Percentiles rank a stretch among this genome's conserved stretches.
Conservation (phyloP, 1,139 yeast species). For the Suhomyces anneliseae region DNA sequence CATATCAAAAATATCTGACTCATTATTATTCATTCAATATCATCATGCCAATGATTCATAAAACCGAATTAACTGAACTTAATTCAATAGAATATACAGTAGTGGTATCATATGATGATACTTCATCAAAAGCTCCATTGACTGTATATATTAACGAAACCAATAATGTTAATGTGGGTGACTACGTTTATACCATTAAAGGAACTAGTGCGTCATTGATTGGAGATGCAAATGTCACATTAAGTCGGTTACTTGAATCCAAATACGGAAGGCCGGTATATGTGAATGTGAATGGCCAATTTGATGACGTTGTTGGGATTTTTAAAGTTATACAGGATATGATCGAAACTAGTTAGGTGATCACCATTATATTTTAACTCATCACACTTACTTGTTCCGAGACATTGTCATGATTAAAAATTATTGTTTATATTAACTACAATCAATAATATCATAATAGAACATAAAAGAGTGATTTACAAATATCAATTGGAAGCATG, state of each 20-base stretch:
- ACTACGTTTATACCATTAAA: constrained; percentile 23
- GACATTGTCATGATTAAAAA: too few species aligned
- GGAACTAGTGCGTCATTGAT: constrained; percentile 8
- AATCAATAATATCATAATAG: too few species aligned
- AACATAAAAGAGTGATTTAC: too few species aligned
- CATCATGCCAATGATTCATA: constrained; percentile 10
- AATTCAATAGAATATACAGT: constrained; percentile 17
- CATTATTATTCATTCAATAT: neutral
- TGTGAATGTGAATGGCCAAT: constrained; percentile 15
- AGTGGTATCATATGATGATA: constrained; percentile 12
- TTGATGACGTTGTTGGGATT: constrained; percentile 13
- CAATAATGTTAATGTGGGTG: constrained; percentile 17
- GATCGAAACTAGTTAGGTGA: neutral
- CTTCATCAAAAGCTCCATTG: constrained; percentile 15
- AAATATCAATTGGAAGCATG: too few species aligned
- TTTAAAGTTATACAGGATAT: constrained; percentile 11
- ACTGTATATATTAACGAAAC: constrained; percentile 20
- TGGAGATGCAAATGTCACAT: constrained; percentile 5
- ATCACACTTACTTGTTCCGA: too few species aligned
- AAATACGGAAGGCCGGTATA: constrained; percentile 16
- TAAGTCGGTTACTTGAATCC: constrained; percentile 13
- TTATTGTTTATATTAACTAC: too few species aligned
- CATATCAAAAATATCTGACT: neutral
- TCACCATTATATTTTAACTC: neutral
- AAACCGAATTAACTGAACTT: constrained; percentile 4